Percentiles rank a stretch among this genome's conserved stretches.
phyloP scores from a whole-genome alignment of 1,284 basidiomycete genomes.

The Erythrobasidium hasegawianum region DNA sequence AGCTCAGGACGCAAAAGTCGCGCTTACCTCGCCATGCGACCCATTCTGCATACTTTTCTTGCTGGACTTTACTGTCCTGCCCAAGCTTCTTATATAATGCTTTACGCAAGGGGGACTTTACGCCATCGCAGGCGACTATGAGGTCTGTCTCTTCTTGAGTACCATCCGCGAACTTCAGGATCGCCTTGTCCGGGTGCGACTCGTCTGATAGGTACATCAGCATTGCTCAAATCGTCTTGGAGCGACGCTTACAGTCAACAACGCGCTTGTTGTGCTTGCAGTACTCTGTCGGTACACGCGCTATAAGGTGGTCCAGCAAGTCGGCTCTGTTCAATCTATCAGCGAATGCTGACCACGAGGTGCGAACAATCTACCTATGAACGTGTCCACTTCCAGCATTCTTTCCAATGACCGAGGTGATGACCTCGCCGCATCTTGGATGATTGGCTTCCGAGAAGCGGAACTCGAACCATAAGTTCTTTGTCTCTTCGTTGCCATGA shows the following conservation, averaged over 20 bases:
- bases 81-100: slow-evolving; percentile 39
- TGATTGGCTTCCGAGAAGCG: slow-evolving; percentile 29
- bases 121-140: slow-evolving; percentile 47
- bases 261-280: slow-evolving; percentile 24
- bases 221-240: too few relatives aligned
- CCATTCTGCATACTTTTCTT: slow-evolving; percentile 43
- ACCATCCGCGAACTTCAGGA: slow-evolving; percentile 29
- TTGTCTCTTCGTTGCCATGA: background rate
- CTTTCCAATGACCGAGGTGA: slow-evolving; percentile 23
- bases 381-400: slow-evolving; percentile 34
- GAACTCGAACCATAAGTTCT: slow-evolving; percentile 36
- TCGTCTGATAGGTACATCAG: too few relatives aligned
- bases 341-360: background rate
- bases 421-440: slow-evolving; percentile 27
- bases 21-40: slow-evolving; percentile 40
- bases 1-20: background rate
- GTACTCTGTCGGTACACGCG: slow-evolving; percentile 26
- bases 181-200: slow-evolving; percentile 28
- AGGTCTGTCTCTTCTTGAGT: slow-evolving; percentile 40
- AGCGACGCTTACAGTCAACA: slow-evolving; percentile 24
- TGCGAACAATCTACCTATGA: slow-evolving; percentile 28
- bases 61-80: slow-evolving; percentile 34
- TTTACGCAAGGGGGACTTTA: slow-evolving; percentile 44
- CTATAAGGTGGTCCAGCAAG: slow-evolving; percentile 38
- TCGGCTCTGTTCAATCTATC: slow-evolving; percentile 36